Conservation (phyloP, 192 early-diverging fungal genomes). For the Backusella westeae region DNA sequence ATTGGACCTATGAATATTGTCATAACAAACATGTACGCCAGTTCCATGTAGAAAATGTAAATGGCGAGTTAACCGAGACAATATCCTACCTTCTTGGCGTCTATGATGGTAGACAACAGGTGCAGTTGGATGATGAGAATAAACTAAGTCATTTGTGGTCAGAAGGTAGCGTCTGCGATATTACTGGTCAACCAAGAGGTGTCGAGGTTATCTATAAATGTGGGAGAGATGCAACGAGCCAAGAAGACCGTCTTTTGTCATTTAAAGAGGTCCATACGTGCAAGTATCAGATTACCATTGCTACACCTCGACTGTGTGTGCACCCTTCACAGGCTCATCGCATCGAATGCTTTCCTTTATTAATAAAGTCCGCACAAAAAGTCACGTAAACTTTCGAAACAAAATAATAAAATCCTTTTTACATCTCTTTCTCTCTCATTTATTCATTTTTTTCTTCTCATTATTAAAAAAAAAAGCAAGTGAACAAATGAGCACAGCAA, state of each 20-base stretch:
- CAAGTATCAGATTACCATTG: conserved; percentile 72
- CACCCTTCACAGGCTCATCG: conserved; percentile 44
- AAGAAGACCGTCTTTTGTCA: conserved; percentile 55
- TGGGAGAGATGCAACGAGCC: not conserved
- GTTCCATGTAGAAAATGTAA: conserved; percentile 20
- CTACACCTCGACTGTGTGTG: conserved; percentile 71
- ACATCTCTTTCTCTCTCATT: not conserved
- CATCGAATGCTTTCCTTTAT: conserved; percentile 56
- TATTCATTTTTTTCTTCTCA: not conserved
- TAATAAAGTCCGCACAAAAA: not conserved
- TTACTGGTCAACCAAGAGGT: conserved; percentile 62
- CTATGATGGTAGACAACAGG: not conserved
- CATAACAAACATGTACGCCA: conserved; percentile 43
- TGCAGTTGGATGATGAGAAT: conserved; percentile 41
- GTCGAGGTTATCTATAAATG: conserved; percentile 56
- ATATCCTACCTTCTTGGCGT: conserved; percentile 13
- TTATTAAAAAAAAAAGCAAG: not conserved
- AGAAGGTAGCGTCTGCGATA: conserved; percentile 71
- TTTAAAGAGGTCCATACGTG: conserved; percentile 69
- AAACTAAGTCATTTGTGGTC: conserved; percentile 72
- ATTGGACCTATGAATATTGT: conserved; percentile 90
- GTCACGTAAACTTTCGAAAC: not conserved
- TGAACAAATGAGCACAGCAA: conserved; percentile 17
- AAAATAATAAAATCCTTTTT: not conserved
- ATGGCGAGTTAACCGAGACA: not conserved